A percentile compares a stretch with the other conserved stretches of the same genome.
Conservation (phyloP, 768 basidiomycete genomes). For the Gloeopeniophorella convolvens region DNA sequence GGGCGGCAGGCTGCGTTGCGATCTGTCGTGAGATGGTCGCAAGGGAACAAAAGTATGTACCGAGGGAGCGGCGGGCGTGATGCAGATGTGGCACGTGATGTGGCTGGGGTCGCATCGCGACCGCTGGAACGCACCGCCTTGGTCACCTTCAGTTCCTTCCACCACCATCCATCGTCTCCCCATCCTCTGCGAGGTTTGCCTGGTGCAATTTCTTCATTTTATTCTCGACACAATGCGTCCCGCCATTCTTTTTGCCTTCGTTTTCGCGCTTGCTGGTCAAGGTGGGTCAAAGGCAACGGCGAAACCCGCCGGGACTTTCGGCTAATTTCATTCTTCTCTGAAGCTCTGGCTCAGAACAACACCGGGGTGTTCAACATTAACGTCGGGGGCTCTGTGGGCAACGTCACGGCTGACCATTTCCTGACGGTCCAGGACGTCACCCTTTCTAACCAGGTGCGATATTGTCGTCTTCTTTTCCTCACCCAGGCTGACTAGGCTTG, state of each 20-base stretch:
- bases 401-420: conserved; percentile 38
- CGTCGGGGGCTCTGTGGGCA: conserved; percentile 32
- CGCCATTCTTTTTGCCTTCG: conserved; percentile 27
- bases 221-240: conserved; percentile 23
- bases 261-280: conserved; percentile 50
- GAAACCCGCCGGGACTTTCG: no score
- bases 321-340: conserved; percentile 24
- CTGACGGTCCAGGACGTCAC: conserved; percentile 33
- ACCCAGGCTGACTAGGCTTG: conserved; percentile 21
- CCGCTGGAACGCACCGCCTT: not conserved
- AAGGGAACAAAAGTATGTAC: no score
- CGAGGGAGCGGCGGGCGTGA: no score
- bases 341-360: conserved; percentile 39
- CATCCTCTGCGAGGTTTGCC: conserved; percentile 21
- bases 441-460: conserved; percentile 28
- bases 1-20: no score
- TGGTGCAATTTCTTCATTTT: conserved; percentile 15
- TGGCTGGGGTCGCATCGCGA: no score
- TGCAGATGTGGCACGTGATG: no score
- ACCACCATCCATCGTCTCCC: not conserved
- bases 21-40: no score
- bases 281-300: conserved; percentile 32
- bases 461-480: not conserved
- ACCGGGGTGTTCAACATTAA: no score
- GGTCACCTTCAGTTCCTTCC: not conserved